Evolutionary conservation across 345 rosid species (phyloP).

Genomic region (Salix dunnii): DNA sequence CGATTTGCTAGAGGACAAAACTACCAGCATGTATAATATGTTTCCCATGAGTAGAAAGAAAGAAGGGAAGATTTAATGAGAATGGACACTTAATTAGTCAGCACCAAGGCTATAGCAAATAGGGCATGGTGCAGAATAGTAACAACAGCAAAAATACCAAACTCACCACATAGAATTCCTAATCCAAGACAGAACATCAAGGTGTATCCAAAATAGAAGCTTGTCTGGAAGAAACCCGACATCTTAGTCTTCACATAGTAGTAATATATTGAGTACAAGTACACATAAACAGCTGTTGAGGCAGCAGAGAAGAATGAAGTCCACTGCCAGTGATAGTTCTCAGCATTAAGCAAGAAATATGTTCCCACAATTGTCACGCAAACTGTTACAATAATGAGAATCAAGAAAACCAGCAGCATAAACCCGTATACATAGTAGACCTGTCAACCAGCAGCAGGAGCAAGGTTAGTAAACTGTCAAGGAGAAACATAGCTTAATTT

Average conservation of each 20-base stretch:
- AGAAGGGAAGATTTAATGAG: neutral
- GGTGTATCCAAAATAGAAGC: slow-evolving; percentile 95
- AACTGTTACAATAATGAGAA: slow-evolving; percentile 77
- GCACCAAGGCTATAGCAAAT: neutral
- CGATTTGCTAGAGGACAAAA: neutral
- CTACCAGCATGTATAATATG: neutral
- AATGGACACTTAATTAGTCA: neutral
- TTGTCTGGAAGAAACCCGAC: slow-evolving; percentile 96
- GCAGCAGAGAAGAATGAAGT: slow-evolving; percentile 94
- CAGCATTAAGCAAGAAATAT: slow-evolving; percentile 87
- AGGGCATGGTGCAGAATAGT: neutral
- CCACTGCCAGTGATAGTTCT: slow-evolving; percentile 99
- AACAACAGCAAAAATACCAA: neutral
- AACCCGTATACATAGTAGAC: slow-evolving; percentile 93
- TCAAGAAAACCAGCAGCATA: slow-evolving; percentile 84
- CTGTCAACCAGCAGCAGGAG: slow-evolving; percentile 35
- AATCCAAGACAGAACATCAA: slow-evolving; percentile 94
- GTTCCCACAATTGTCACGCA: slow-evolving; percentile 94
- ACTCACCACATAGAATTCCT: slow-evolving; percentile 90
- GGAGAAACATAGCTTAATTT: neutral
- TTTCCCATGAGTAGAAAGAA: neutral
- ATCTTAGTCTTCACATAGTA: slow-evolving; percentile 89
- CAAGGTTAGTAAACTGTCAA: neutral
- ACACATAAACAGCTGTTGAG: slow-evolving; percentile 87
- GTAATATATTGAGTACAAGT: slow-evolving; percentile 85